Evolutionary conservation across 495 filamentous ascomycete genomes (phyloP), one percentile per base, ranked within the genome.

Genomic region (Margaritispora aquatica): DNA sequence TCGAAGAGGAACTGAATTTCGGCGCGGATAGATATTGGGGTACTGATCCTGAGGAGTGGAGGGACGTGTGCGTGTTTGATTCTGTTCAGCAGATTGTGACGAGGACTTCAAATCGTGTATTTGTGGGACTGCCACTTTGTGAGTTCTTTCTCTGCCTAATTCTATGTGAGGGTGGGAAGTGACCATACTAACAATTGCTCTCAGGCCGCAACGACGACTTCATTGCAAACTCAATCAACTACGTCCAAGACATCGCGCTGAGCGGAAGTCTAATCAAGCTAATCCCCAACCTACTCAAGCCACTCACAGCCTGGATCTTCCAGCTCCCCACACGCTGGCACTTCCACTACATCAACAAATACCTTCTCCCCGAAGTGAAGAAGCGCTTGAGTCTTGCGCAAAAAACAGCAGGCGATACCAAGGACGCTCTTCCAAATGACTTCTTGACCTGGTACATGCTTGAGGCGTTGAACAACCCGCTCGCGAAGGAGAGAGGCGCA

Each of bases 51-150:
- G 65, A 68, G 13, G 69, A 59, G 19, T 71, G 64, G 55, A 72
- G 64, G 20, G 71, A 74, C 11, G 55, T 80, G 1, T 58, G 64
- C 34, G 69, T 79, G n/a, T 76, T 74, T 52, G 66, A 75, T 1
- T 69, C 68, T 13, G 53, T 61, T 26, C 26, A n/a, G 22, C 50
- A 54, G 15, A 76, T 85, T 19, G 76, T 88, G 1, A 78, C 80
- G 31, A 77, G 75, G 8, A 59, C 83, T 20, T 83, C 84, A 0
- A 79, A 82, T 26, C 69, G 81, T 10, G 68, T 82, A 5, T 87
- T 87, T 57, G 70, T 87, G 55, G 85, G 84, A 20, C 60, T 73
- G 4, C 72, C 77, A 17, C 64, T 84, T 31, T 80, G 78, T 65
- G 77, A 76, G 2, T n/a, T 21, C 10, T 26, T 24, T 49, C 51